Base-by-base conservation (phyloP, 345 rosid species). In the Aquilaria malaccensis region DNA sequence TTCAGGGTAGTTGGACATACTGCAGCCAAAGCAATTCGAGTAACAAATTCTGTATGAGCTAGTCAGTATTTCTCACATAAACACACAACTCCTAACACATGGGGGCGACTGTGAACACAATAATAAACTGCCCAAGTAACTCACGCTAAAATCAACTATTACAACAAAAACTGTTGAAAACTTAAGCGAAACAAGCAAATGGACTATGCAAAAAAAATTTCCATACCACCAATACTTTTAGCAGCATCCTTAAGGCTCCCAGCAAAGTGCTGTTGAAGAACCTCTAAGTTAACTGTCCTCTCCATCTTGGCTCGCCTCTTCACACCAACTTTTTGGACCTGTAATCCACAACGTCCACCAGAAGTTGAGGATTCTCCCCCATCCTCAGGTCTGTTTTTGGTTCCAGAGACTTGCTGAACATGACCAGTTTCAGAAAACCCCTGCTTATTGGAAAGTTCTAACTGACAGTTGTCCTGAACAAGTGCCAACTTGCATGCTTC, bases 211-310 rank as follows among this genome's bases (percentile, higher is more conserved):
- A 43, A 14, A 30, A 65, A 48, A 32, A 59, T 63, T 56, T 63
- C 64, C 89, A 67, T 85, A 93, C 97, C 97, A 3, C 97, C 97
- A 71, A 93, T 81, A 66, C 85, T 87, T 75, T 87, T 89, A 53
- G 97, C 98, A 61, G 97, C 98, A 80, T 93, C 97, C 70, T 89
- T 87, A 58, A 93, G 98, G 79, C 97, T 93, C 69, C 98, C 98
- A 0, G 97, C 86, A 56, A 89, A 93, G 75, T 93, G 73, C 41
- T 89, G 97, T 60, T 80, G 83, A 56, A 93, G 98, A 67, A 82
- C 89, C 22, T 89, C 74, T 76, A 93, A 81, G 76, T 93, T 85
- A 75, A 92, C 87, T 31, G 83, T 80, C 83, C 87, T 92, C 83
- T 89, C 98, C 32, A 81, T 62, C 82, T 84, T 93, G 55, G 86